phyloP scores from a whole-genome alignment of 2,329 filamentous ascomycete genomes.

The Botrytis tulipae region DNA sequence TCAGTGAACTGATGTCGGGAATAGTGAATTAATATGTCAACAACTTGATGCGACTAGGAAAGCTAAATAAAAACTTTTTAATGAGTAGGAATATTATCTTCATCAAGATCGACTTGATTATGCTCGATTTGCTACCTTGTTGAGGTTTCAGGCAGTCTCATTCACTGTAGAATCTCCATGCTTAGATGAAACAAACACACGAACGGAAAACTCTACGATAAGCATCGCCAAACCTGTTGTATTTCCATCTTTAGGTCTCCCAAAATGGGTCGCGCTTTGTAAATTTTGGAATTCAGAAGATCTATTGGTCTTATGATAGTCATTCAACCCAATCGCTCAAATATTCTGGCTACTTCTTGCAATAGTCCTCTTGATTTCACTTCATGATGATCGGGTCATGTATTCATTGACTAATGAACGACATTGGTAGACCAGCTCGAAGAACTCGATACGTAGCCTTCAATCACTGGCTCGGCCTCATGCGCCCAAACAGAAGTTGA shows the following conservation, averaged over 20 bases:
- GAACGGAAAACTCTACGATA: neutral
- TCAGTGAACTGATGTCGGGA: neutral
- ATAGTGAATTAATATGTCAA: neutral
- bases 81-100: neutral
- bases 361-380: neutral
- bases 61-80: too few relatives aligned
- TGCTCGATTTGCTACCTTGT: too few relatives aligned
- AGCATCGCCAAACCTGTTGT: fast-evolving
- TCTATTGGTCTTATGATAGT: too few relatives aligned
- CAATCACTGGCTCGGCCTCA: neutral
- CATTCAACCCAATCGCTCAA: too few relatives aligned
- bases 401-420: neutral
- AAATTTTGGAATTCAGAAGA: too few relatives aligned
- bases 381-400: neutral
- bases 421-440: neutral
- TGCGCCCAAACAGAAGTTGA: neutral
- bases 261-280: too few relatives aligned
- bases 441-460: neutral
- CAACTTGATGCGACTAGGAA: neutral
- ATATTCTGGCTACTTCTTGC: neutral
- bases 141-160: too few relatives aligned
- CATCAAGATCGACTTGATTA: too few relatives aligned
- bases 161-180: too few relatives aligned
- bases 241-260: too few relatives aligned
- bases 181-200: neutral